Conservation (phyloP, 352 stramenopile species). For the Pythium scleroteichum region DNA sequence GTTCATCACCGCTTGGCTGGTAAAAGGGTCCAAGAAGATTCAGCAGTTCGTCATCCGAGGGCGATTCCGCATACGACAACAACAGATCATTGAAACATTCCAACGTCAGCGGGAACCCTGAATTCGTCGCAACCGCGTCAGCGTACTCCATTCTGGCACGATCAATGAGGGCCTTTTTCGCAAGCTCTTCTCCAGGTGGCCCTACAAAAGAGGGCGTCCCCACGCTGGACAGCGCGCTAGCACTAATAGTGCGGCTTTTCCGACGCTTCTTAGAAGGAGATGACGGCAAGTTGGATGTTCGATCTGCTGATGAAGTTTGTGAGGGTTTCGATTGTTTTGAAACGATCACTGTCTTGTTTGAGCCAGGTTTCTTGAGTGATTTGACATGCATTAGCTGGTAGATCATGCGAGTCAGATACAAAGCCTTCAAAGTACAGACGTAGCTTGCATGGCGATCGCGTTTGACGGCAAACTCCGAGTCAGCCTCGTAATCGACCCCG, state of each 20-base stretch:
- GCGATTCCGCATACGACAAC: conserved; percentile 35
- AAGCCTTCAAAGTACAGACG: conserved; percentile 55
- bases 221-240: background rate
- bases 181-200: too few species aligned
- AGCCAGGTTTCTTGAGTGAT: conserved; percentile 23
- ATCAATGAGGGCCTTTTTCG: conserved; percentile 11
- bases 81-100: conserved; percentile 58
- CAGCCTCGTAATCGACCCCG: conserved; percentile 50
- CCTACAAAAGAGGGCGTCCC: background rate
- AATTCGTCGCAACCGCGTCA: conserved; percentile 33
- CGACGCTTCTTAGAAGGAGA: conserved; percentile 34
- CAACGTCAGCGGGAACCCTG: conserved; percentile 40
- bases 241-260: conserved; percentile 27
- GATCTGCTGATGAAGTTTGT: background rate
- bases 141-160: conserved; percentile 2
- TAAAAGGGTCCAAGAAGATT: conserved; percentile 49
- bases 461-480: background rate
- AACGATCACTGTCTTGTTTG: background rate
- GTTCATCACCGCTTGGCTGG: conserved; percentile 52
- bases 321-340: background rate
- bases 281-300: conserved; percentile 5
- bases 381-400: conserved; percentile 52
- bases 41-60: conserved; percentile 34
- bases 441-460: conserved; percentile 9
- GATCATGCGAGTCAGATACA: conserved; percentile 50